Evolutionary conservation across 345 rosid species (phyloP).

Genomic region (Brassica incana): DNA sequence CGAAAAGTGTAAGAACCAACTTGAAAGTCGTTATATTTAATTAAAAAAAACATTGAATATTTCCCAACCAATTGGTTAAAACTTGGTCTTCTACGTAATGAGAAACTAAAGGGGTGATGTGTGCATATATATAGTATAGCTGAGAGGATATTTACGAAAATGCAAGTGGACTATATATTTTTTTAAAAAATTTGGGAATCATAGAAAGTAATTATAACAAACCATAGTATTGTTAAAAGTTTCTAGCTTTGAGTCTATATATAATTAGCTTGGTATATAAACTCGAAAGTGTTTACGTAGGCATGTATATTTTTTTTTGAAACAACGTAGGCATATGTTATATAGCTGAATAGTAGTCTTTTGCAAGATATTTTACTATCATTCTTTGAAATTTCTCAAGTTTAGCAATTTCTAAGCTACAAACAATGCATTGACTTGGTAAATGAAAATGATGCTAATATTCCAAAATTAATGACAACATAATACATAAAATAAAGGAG

Average conservation of each 20-base stretch:
- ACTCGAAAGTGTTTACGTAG: background rate
- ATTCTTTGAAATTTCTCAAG: background rate
- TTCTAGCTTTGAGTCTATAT: background rate
- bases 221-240: background rate
- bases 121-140: background rate
- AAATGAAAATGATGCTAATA: background rate
- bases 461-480: constrained; percentile 27
- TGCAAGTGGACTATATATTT: constrained; percentile 7
- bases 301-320: background rate
- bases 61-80: constrained; percentile 7
- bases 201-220: background rate
- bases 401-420: background rate
- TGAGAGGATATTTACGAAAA: background rate
- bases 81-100: constrained; percentile 13
- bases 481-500: constrained; percentile 21
- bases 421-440: constrained; percentile 36
- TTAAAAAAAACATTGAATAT: background rate
- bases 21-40: constrained; percentile 3
- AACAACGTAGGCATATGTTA: background rate
- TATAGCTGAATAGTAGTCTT: background rate
- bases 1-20: constrained; percentile 15
- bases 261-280: background rate
- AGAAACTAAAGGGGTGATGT: background rate
- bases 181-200: background rate
- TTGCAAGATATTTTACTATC: background rate